phyloP scores from a whole-genome alignment of 2,329 filamentous ascomycete species.

The Pyrenophora tritici-repentis region DNA sequence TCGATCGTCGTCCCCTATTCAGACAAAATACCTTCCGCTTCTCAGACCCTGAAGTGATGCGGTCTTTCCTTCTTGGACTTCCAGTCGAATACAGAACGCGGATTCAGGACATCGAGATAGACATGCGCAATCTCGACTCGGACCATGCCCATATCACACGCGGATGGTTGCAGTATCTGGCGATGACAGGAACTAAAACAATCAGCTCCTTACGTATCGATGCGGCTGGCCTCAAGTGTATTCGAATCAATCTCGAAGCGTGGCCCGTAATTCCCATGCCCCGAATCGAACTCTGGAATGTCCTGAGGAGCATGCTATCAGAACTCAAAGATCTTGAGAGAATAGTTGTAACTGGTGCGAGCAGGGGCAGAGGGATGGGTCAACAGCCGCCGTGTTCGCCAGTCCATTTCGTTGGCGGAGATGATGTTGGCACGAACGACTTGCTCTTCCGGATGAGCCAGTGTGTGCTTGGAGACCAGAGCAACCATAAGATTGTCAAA shows the following conservation, averaged over 20 bases:
- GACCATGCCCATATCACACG: slow-evolving; percentile 29
- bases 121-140: slow-evolving; percentile 38
- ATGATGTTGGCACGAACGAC: slow-evolving; percentile 42
- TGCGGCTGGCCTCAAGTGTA: slow-evolving; percentile 37
- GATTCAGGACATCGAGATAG: slow-evolving; percentile 45
- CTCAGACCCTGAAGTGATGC: slow-evolving; percentile 37
- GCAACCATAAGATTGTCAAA: slow-evolving; percentile 35
- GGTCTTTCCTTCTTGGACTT: slow-evolving; percentile 36
- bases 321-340: slow-evolving; percentile 38
- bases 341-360: slow-evolving; percentile 40
- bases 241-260: slow-evolving; percentile 43
- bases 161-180: slow-evolving; percentile 47
- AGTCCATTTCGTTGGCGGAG: slow-evolving; percentile 45
- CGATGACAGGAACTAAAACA: slow-evolving; percentile 23
- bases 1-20: slow-evolving; percentile 38
- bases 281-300: slow-evolving; percentile 39
- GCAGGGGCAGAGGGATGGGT: slow-evolving; percentile 39
- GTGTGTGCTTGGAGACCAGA: slow-evolving; percentile 24
- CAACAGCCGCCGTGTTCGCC: slow-evolving; percentile 43
- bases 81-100: slow-evolving; percentile 22
- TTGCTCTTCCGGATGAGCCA: slow-evolving; percentile 41
- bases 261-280: slow-evolving; percentile 42
- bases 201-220: slow-evolving; percentile 33
- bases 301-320: slow-evolving; percentile 36
- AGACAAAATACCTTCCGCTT: slow-evolving; percentile 46